Conservation (phyloP, 2,329 filamentous ascomycete genomes). For the Ilyonectria destructans region DNA sequence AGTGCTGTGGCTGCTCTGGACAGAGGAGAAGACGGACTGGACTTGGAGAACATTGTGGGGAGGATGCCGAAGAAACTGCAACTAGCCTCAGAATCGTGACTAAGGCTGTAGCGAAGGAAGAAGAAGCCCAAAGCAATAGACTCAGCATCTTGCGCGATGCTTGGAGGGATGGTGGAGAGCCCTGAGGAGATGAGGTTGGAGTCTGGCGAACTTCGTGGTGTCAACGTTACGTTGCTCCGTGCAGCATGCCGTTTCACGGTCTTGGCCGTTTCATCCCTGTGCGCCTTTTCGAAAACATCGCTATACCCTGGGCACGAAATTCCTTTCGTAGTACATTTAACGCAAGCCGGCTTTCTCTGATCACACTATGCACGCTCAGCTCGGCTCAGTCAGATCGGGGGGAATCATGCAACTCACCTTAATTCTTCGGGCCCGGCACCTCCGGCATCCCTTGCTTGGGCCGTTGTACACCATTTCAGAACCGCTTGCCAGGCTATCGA, state of each 20-base stretch:
- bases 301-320: conserved; percentile 1
- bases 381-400: not conserved
- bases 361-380: conserved; percentile 9
- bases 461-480: conserved; percentile 17
- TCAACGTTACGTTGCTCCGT: not conserved
- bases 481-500: not conserved
- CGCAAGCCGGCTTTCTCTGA: conserved; percentile 7
- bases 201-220: not conserved
- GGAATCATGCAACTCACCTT: conserved; percentile 2
- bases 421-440: conserved; percentile 3
- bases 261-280: conserved; percentile 15
- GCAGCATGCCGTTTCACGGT: not conserved
- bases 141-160: conserved; percentile 3
- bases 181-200: not conserved
- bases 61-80: conserved; percentile 26
- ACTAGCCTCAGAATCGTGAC: conserved; percentile 7
- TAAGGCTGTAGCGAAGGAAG: conserved; percentile 19
- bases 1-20: conserved; percentile 20
- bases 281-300: conserved; percentile 12
- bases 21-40: not conserved
- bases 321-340: not conserved
- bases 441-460: conserved; percentile 17
- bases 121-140: conserved; percentile 18
- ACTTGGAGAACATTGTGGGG: conserved; percentile 15
- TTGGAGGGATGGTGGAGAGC: not conserved